These are phyloP conservation scores for Stropharia rugosoannulata DNA, from an alignment of 768 basidiomycete genomes.

Conservation along the genomic window DNA sequence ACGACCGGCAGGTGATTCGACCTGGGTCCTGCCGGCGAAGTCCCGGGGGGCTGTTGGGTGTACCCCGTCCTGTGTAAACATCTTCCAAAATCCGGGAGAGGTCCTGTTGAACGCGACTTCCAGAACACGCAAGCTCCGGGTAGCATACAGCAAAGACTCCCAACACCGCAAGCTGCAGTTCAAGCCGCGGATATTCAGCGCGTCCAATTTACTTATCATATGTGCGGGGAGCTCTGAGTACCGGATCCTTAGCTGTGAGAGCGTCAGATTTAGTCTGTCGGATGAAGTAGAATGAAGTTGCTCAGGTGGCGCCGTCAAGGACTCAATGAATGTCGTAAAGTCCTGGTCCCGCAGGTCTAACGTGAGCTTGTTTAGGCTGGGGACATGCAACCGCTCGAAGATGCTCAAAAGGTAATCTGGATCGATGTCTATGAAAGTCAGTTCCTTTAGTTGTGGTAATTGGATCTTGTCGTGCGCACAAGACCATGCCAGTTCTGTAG, in stretches of 20 bases:
- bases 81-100: constrained; percentile 27
- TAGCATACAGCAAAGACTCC: constrained; percentile 31
- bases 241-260: not conserved
- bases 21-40: not conserved
- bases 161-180: constrained; percentile 37
- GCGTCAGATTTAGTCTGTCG: not conserved
- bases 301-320: constrained; percentile 21
- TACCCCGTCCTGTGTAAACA: constrained; percentile 24
- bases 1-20: not conserved
- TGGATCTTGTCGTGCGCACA: constrained; percentile 29
- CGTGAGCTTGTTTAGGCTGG: constrained; percentile 40
- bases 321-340: constrained; percentile 44
- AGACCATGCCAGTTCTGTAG: constrained; percentile 36
- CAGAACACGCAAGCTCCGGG: constrained; percentile 33
- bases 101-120: constrained; percentile 44
- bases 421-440: constrained; percentile 56
- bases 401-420: constrained; percentile 49
- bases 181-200: constrained; percentile 39
- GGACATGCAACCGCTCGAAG: constrained; percentile 45
- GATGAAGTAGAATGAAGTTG: not conserved
- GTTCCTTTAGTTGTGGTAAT: constrained; percentile 38
- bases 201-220: constrained; percentile 30
- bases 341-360: constrained; percentile 58
- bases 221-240: constrained; percentile 26
- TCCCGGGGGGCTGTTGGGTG: not conserved